Evolutionary conservation across 805 yeast species (phyloP), one percentile per base, ranked within the genome.

Genomic region (Lachancea fermentati): DNA sequence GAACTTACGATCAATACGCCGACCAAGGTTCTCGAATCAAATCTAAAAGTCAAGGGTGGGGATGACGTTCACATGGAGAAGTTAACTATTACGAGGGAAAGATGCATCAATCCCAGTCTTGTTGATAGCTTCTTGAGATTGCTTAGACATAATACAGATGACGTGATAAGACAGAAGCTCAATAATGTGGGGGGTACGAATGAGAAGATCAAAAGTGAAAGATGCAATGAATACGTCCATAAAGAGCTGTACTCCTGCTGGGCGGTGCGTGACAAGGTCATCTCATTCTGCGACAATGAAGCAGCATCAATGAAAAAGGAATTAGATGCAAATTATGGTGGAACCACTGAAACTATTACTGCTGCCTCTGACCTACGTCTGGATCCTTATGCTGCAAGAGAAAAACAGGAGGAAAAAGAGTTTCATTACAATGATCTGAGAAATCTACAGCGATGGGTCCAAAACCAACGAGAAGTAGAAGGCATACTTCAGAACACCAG

Each of bases 311-410:
- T 68, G 58, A 52, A 60, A 34, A 17, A 36, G 2, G 70, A 66
- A 22, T 46, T 65, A 3, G 60, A 63, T 14, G 43, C 47, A 1
- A 47, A 56, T 30, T 38, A 45, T 34, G 47, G 46, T 42, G 42
- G 44, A 19, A 37, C 51, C 15, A 17, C 36, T 43, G 32, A 58
- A 40, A 34, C 52, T 42, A 47, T 47, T 45, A 24, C 37, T 13
- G 43, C 48, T 11, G 43, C 45, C 46, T 47, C 57, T 31, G 58
- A 60, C 22, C 51, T 60, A 4, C 55, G 75, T 19, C 47, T 71
- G 4, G 79, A 76, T 49, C 80, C 81, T 1, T 76, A 76, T 47
- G 74, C 73, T 3, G 60, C 65, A 8, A 63, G 69, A 37, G 73
- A 72, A 33, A 30, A 58, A 5, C 45, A 57, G 16, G 60, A 59